Evolutionary conservation across 2,329 filamentous ascomycete genomes (phyloP), one percentile per base, ranked within the genome.

Genomic region (Exophiala sp.): DNA sequence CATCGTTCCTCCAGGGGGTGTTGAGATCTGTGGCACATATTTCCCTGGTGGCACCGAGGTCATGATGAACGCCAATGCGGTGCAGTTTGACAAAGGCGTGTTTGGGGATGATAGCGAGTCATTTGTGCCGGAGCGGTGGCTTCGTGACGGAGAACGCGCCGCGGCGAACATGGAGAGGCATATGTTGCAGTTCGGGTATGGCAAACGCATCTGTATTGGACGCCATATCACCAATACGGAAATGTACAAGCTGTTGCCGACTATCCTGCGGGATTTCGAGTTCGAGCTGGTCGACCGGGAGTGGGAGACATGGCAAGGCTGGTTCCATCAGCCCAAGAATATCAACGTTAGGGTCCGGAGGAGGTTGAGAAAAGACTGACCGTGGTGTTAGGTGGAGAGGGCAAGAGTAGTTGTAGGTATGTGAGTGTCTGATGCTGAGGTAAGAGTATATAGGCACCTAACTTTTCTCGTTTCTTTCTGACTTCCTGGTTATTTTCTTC

Each of bases 81-180:
- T 66, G 1, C 67, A 67, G 21, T 62, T 63, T 5, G 71, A 78
- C 58, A 62, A 61, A 38, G 51, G 41, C 0, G 57, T 73, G 2
- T 79, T 73, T 57, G 76, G 74, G 0, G 56, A 64, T 0, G 72
- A 78, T 49, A 67, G 70, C 0, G 66, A 76, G 16, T 50, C 56
- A 0, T 79, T 72, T 55, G 63, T 65, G 1, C 74, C 75, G 0
- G 74, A 75, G 41, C 65, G 76, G 2, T 79, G 75, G 74, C n/a
- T 48, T 13, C 48, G 44, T 4, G 46, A 48, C 14, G 46, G 55
- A 18, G 52, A 60, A 3, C 46, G 34, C 2, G 44, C 53, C 4
- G 45, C 49, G 6, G 52, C 40, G 2, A 38, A 56, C 34, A 58
- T 59, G 57, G 50, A 59, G 32, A 40, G 48, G 6, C 50, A 55